These are phyloP conservation scores for Discostella pseudostelligera DNA, from an alignment of 108 stramenopile species.

Conservation along the genomic window DNA sequence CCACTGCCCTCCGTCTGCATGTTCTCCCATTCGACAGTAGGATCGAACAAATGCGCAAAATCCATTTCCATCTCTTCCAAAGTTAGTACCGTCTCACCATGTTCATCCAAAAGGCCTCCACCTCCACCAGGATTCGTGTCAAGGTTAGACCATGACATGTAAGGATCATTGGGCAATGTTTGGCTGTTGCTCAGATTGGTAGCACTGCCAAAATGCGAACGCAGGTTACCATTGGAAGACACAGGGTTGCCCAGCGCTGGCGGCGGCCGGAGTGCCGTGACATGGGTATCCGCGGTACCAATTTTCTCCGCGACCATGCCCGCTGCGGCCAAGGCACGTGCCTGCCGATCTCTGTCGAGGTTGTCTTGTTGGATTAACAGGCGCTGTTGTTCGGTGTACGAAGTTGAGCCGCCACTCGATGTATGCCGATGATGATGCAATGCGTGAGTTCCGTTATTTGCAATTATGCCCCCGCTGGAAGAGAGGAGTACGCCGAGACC, in stretches of 20 bases:
- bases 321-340: conserved; percentile 79
- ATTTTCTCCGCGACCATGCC: conserved; percentile 73
- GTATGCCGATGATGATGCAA: conserved; percentile 33
- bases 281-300: neutral
- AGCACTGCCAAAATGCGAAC: neutral
- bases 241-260: conserved; percentile 41
- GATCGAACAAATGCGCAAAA: conserved; percentile 86
- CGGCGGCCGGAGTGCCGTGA: conserved; percentile 48
- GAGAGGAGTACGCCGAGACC: conserved; percentile 77
- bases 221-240: no score
- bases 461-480: conserved; percentile 13
- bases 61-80: conserved; percentile 80
- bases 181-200: conserved; percentile 23
- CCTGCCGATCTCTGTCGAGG: conserved; percentile 81
- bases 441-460: conserved; percentile 20
- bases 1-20: conserved; percentile 62
- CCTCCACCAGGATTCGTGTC: conserved; percentile 10
- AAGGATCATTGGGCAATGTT: conserved; percentile 8
- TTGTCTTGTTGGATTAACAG: conserved; percentile 55
- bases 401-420: neutral
- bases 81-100: conserved; percentile 9
- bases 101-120: conserved; percentile 1
- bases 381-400: conserved; percentile 50
- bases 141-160: conserved; percentile 44
- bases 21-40: conserved; percentile 42